Evolutionary conservation across 257 asterid genomes (phyloP), one percentile per base, ranked within the genome.

Genomic region (Jacaranda mimosifolia): DNA sequence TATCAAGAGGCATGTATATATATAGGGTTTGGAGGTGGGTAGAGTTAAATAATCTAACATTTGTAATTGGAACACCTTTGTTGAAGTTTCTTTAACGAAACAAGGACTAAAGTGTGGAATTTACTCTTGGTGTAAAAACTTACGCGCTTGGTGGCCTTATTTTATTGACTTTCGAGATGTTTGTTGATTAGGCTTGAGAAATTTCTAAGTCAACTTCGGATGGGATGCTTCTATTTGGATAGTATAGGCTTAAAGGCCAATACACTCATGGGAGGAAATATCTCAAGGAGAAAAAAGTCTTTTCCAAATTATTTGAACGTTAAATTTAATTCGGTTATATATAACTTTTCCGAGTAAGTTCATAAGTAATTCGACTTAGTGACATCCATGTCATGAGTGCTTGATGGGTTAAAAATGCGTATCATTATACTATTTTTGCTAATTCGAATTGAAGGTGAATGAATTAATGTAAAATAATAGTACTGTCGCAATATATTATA

Each of bases 201-300:
- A 45, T 7, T 45, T 45, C 51, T 42, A 42, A 42, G 53, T 48
- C 53, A 11, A 13, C 53, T 48, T 51, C 18, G 32, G 32, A 26
- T 26, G 32, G 13, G 56, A 51, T 51, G 56, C 17, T 11, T 51
- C 56, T 51, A 51, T 51, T 12, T 51, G 56, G 17, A 11, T 51
- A 7, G 4, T 48, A 7, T 48, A 48, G 53, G 14, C 46, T 42
- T 42, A 42, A 42, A 9, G 6, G 46, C 46, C 58, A 52, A 6
- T 55, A 6, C 5, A 1, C 17, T 55, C 26, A 55, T 13, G 3
- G 10, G 60, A 55, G 17, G n/a, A 55, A 55, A n/a, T n/a, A 55
- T 55, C 60, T 55, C 10, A 15, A 55, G 60, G 11, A 55, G 60
- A 55, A 55, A 26, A 55, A 55, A 55, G 60, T n/a, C 60, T 55